A percentile compares a stretch with the other conserved stretches of the same genome.
These are phyloP conservation scores for Aspergillus sp. DNA, from an alignment of 2,329 filamentous ascomycete genomes.

Conservation along the genomic window DNA sequence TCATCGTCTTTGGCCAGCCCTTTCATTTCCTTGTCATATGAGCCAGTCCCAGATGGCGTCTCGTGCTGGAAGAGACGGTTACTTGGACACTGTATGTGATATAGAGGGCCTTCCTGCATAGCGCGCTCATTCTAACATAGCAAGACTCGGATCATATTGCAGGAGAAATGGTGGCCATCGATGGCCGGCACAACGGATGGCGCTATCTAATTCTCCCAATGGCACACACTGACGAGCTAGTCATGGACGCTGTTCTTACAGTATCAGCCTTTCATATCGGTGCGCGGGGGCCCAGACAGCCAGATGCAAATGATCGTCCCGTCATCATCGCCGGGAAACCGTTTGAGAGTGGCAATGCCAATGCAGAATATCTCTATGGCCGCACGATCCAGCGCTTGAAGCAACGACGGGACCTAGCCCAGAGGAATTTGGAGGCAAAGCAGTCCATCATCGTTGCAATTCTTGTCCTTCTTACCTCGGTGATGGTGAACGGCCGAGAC, in stretches of 20 bases:
- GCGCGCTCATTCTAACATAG: background rate
- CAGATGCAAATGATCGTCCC: too few species aligned
- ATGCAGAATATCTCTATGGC: slow-evolving; percentile 1
- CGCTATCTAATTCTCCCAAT: slow-evolving; percentile 14
- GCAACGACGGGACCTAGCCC: background rate
- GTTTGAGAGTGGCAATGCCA: background rate
- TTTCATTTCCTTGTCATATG: too few species aligned
- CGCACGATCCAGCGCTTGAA: slow-evolving; percentile 4
- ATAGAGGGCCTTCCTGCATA: background rate
- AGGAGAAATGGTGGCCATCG: slow-evolving; percentile 16
- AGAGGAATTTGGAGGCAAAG: background rate
- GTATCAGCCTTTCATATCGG: slow-evolving; percentile 12
- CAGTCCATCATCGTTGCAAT: slow-evolving; percentile 12
- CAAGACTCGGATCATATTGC: slow-evolving; percentile 15
- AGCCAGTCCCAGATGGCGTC: too few species aligned
- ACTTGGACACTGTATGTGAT: too few species aligned
- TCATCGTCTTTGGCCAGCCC: too few species aligned
- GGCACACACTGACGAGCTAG: slow-evolving; percentile 8
- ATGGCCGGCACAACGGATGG: slow-evolving; percentile 14
- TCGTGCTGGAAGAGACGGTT: too few species aligned
- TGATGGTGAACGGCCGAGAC: slow-evolving; percentile 14
- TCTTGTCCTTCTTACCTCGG: slow-evolving; percentile 12
- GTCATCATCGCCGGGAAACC: background rate
- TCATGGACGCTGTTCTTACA: slow-evolving; percentile 12
- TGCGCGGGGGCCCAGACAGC: background rate